Evolutionary conservation across 371 early-diverging fungal genomes (phyloP).

Genomic region (Mucor mucedo): DNA sequence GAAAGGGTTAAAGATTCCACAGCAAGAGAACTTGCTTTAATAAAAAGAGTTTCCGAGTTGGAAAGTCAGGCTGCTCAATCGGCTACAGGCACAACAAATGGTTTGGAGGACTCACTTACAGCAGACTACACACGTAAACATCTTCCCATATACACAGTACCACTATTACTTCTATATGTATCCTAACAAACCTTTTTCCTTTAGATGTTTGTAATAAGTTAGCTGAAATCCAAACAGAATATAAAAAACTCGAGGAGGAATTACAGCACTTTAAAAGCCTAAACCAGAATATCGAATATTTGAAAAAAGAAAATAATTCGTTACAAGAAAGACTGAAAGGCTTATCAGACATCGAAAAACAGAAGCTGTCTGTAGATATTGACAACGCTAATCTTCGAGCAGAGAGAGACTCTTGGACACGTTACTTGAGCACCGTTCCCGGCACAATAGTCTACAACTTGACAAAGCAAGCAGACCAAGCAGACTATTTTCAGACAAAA

Average conservation of each 20-base stretch:
- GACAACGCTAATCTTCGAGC: constrained; percentile 38
- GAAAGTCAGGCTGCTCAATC: background rate
- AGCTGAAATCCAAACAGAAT: constrained; percentile 19
- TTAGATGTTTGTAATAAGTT: constrained; percentile 7
- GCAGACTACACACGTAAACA: constrained; percentile 2
- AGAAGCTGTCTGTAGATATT: constrained; percentile 36
- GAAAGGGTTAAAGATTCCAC: background rate
- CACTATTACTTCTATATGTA: no score
- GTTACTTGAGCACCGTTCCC: constrained; percentile 28
- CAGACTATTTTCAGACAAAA: constrained; percentile 21
- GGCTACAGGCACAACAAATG: background rate
- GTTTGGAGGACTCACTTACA: background rate
- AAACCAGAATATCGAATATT: constrained; percentile 40
- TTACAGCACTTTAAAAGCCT: constrained; percentile 41
- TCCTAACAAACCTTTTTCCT: no score
- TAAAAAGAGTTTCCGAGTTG: background rate
- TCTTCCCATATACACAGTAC: background rate
- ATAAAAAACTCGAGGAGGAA: constrained; percentile 31
- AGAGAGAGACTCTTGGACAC: constrained; percentile 31
- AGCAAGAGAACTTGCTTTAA: background rate
- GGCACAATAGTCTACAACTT: constrained; percentile 34
- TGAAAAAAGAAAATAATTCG: constrained; percentile 34
- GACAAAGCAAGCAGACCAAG: constrained; percentile 24
- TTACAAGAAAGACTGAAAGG: constrained; percentile 32
- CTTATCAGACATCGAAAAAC: constrained; percentile 35